A percentile compares a stretch with the other conserved stretches of the same genome.
phyloP scores from a whole-genome alignment of 1,284 basidiomycete genomes.

The Cryptococcus sp. region DNA sequence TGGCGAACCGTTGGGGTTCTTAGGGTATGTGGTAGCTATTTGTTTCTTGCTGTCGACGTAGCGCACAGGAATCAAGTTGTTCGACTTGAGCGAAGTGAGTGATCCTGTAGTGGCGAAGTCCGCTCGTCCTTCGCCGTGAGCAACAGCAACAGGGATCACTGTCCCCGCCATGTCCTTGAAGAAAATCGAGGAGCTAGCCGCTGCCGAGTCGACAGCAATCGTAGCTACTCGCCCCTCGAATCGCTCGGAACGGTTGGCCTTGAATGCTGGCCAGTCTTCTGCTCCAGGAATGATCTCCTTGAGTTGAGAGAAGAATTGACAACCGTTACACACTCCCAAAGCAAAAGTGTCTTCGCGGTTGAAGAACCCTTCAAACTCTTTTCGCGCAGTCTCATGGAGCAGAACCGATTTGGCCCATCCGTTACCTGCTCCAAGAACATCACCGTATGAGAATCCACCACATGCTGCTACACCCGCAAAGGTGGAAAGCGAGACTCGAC shows the following conservation, averaged over 20 bases:
- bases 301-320: slow-evolving; percentile 91
- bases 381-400: slow-evolving; percentile 70
- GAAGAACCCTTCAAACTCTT: slow-evolving; percentile 82
- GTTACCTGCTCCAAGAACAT: slow-evolving; percentile 94
- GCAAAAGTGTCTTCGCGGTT: slow-evolving; percentile 76
- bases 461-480: slow-evolving; percentile 93
- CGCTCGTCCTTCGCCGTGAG: slow-evolving; percentile 92
- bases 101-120: slow-evolving; percentile 62
- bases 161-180: slow-evolving; percentile 84
- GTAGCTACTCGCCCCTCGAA: slow-evolving; percentile 86
- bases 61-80: slow-evolving; percentile 66
- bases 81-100: slow-evolving; percentile 55
- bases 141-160: slow-evolving; percentile 85
- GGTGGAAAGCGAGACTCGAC: slow-evolving; percentile 62
- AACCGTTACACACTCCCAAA: slow-evolving; percentile 96
- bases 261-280: slow-evolving; percentile 85
- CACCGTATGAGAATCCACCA: slow-evolving; percentile 98
- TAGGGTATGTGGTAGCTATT: slow-evolving; percentile 77
- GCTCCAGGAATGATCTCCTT: slow-evolving; percentile 85
- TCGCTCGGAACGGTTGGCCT: slow-evolving; percentile 81
- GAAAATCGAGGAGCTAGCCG: slow-evolving; percentile 71
- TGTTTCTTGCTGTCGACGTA: slow-evolving; percentile 71
- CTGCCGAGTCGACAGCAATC: slow-evolving; percentile 69
- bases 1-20: slow-evolving; percentile 92
- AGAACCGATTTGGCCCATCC: slow-evolving; percentile 96